Base-by-base conservation (phyloP, 208 protist species). In the Crithidia fasciculata region DNA sequence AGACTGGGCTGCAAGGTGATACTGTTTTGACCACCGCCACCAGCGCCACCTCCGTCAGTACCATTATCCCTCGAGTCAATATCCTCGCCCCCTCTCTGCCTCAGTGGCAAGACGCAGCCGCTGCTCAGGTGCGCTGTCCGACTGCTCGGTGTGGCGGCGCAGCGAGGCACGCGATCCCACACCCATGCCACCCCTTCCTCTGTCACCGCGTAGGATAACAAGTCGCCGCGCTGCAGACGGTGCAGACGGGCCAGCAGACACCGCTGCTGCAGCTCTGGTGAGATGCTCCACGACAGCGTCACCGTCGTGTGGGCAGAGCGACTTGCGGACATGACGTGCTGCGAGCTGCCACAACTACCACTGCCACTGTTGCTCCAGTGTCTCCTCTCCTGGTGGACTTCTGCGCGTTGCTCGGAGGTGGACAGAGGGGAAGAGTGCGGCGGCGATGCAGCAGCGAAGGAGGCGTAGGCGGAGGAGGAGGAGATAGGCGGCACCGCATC, bases 191-290 rank as follows among this genome's bases (percentile, higher is more conserved):
- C 57, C 3, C 57, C 57, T 19, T 16, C 57, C 40, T 62, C 57
- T 39, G 57, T 49, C 39, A 62, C 57, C 10, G 57, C 57, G 57
- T 62, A 62, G 15, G 15, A 12, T 4, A 62, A 8, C 13, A 47
- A 5, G 7, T 8, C 5, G 39, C 13, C 57, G 28, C 40, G 57
- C 8, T 47, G 57, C 57, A 62, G 57, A 5, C 57, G 9, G 9
- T 19, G 57, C 40, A 62, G 57, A 4, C 40, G 57, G 28, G 9
- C 39, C 40, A 5, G 18, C 57, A 62, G 57, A 1, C 57, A 62
- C 57, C 36, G 57, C 57, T 62, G 57, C 40, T 62, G 57, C 40
- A 62, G 9, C 40, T 62, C 57, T 4, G 57, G 40, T 9, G 57
- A 62, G 16, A 62, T 62, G 40, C 9, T 62, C 57, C 57, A 62